Evolutionary conservation across 768 basidiomycete genomes (phyloP).

Genomic region (Omphalotus guepiniiformis): DNA sequence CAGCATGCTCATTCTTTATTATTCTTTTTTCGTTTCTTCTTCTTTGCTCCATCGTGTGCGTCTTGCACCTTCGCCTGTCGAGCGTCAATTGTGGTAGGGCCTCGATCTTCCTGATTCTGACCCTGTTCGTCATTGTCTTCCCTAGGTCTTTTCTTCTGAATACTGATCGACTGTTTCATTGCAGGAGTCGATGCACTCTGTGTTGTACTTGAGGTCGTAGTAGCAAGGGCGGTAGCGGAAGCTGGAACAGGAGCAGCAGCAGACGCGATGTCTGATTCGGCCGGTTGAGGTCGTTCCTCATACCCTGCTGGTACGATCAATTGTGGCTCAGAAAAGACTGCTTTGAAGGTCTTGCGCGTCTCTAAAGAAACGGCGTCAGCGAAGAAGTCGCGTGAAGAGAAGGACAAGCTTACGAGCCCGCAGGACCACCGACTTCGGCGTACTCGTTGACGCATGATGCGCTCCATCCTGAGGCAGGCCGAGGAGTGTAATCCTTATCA

Average conservation of each 20-base stretch:
- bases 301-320: conserved; percentile 48
- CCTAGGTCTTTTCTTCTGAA: conserved; percentile 18
- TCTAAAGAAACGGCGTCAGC: conserved; percentile 35
- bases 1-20: conserved; percentile 6
- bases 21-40: conserved; percentile 28
- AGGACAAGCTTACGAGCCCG: conserved; percentile 60
- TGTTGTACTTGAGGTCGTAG: neutral
- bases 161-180: too few relatives aligned
- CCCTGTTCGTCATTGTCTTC: conserved; percentile 13
- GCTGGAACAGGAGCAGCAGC: neutral
- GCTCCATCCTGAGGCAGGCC: conserved; percentile 67
- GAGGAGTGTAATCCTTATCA: conserved; percentile 55
- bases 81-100: neutral
- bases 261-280: too few relatives aligned
- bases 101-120: neutral
- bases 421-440: conserved; percentile 62
- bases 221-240: neutral
- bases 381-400: neutral
- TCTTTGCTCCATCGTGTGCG: conserved; percentile 15
- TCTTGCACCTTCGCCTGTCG: neutral
- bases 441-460: conserved; percentile 55
- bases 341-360: conserved; percentile 77
- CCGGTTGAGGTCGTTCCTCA: neutral
- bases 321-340: conserved; percentile 71
- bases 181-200: neutral